A percentile compares a stretch with the other conserved stretches of the same genome.
These are phyloP conservation scores for Hamamelis virginiana DNA, from an alignment of 164 flowering plant genomes.

Conservation along the genomic window DNA sequence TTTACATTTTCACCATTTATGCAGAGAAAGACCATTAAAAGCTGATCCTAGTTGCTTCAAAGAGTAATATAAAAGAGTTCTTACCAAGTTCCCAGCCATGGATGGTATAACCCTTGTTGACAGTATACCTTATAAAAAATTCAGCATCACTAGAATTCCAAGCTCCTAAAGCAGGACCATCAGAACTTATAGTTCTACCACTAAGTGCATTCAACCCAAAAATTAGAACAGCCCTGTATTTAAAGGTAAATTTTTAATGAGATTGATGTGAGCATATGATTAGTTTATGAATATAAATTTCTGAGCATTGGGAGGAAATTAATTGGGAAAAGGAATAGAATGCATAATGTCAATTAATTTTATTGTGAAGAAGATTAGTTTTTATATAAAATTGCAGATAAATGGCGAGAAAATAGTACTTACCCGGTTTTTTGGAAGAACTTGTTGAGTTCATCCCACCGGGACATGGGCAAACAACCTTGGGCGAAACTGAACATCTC, in stretches of 20 bases:
- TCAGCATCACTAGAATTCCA: slow-evolving; percentile 49
- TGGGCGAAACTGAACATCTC: slow-evolving; percentile 30
- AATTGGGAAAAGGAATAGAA: not conserved
- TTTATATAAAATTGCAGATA: not conserved
- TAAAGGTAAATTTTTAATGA: not conserved
- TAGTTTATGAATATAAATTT: not conserved
- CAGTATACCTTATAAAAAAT: slow-evolving; percentile 39
- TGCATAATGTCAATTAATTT: not conserved
- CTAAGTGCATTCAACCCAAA: slow-evolving; percentile 52
- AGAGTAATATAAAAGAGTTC: not conserved
- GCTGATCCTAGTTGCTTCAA: too few relatives aligned
- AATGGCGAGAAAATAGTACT: not conserved
- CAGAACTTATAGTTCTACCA: slow-evolving; percentile 26
- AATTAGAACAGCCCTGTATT: slow-evolving; percentile 33
- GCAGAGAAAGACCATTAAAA: too few relatives aligned
- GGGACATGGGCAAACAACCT: slow-evolving; percentile 27
- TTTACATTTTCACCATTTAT: too few relatives aligned
- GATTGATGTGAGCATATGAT: not conserved
- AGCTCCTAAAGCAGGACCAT: slow-evolving; percentile 30
- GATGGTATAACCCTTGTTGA: slow-evolving; percentile 34
- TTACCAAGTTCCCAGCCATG: slow-evolving; percentile 56
- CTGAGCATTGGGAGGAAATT: too few relatives aligned
- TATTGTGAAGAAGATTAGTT: too few relatives aligned
- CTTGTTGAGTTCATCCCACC: slow-evolving; percentile 35
- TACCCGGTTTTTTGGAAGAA: slow-evolving; percentile 35